Evolutionary conservation across 306 rosid species (phyloP).

Genomic region (Cucurbita moschata): DNA sequence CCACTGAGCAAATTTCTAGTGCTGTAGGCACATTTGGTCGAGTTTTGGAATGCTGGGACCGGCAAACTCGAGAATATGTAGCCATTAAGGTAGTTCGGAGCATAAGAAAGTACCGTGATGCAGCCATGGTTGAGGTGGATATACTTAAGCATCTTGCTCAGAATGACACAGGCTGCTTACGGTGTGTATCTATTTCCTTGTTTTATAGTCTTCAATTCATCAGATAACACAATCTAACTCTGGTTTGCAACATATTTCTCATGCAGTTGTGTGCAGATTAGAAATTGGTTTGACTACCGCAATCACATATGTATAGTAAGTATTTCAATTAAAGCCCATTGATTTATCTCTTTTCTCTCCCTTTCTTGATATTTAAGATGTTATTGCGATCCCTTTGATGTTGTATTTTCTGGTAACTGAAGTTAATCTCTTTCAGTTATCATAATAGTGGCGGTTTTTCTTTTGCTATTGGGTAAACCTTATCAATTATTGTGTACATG

Average conservation of each 20-base stretch:
- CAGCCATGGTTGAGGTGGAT: slow-evolving; percentile 90
- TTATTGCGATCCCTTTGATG: not conserved
- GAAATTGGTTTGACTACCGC: slow-evolving; percentile 82
- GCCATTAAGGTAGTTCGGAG: slow-evolving; percentile 87
- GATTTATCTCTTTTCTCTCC: not conserved
- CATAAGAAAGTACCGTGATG: slow-evolving; percentile 74
- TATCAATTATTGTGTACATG: not conserved
- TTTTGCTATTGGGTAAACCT: not conserved
- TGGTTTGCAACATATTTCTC: slow-evolving; percentile 4
- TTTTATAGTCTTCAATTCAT: not conserved
- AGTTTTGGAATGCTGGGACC: slow-evolving; percentile 99
- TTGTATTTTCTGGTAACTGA: not conserved
- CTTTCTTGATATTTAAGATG: not conserved
- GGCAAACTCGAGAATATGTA: slow-evolving; percentile 67
- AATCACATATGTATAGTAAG: slow-evolving; percentile 96
- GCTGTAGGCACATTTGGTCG: slow-evolving; percentile 99
- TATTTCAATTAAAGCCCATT: slow-evolving; percentile 13
- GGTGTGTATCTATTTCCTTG: slow-evolving; percentile 24
- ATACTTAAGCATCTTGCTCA: slow-evolving; percentile 54
- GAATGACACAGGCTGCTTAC: slow-evolving; percentile 43
- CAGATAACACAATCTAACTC: slow-evolving; percentile 9
- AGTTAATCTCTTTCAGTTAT: not conserved
- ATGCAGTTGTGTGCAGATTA: slow-evolving; percentile 82
- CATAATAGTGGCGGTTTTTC: not conserved
- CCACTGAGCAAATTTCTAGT: slow-evolving; percentile 91